phyloP scores from a whole-genome alignment of 1,284 basidiomycete species.

The Cutaneotrichosporon cavernicola region DNA sequence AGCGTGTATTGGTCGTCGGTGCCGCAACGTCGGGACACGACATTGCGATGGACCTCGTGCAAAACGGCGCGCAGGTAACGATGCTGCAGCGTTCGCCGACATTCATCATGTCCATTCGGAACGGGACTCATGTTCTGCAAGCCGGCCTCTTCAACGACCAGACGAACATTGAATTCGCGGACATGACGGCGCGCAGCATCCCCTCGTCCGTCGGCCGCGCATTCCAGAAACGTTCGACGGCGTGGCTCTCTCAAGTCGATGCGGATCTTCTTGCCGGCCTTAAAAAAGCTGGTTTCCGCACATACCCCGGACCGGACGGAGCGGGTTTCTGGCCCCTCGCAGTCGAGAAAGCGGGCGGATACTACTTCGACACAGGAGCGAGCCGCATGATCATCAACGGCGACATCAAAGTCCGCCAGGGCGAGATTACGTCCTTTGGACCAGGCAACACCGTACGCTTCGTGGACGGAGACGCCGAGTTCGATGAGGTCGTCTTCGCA shows the following conservation, averaged over 20 bases:
- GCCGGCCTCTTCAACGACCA: conserved; percentile 56
- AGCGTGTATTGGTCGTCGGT: conserved; percentile 64
- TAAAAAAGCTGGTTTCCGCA: conserved; percentile 61
- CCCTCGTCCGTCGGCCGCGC: conserved; percentile 55
- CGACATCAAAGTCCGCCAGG: conserved; percentile 72
- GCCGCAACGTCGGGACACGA: conserved; percentile 61
- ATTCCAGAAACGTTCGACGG: conserved; percentile 52
- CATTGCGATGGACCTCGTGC: conserved; percentile 56
- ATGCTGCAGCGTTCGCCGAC: conserved; percentile 65
- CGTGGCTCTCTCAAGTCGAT: conserved; percentile 61
- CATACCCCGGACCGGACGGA: conserved; percentile 60
- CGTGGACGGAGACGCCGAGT: conserved; percentile 64
- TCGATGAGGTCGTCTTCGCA: conserved; percentile 68
- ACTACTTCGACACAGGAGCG: conserved; percentile 60
- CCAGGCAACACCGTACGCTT: conserved; percentile 62
- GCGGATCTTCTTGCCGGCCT: conserved; percentile 60
- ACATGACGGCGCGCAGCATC: conserved; percentile 34
- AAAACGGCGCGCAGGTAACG: conserved; percentile 60
- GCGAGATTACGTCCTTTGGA: conserved; percentile 57
- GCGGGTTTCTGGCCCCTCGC: conserved; percentile 51
- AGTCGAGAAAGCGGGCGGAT: conserved; percentile 49
- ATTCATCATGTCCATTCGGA: conserved; percentile 62
- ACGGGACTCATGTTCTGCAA: conserved; percentile 47
- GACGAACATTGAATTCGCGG: conserved; percentile 57
- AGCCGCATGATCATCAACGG: conserved; percentile 65